phyloP scores from a whole-genome alignment of 2,329 filamentous ascomycete species.

The Fusarium transvaalense region DNA sequence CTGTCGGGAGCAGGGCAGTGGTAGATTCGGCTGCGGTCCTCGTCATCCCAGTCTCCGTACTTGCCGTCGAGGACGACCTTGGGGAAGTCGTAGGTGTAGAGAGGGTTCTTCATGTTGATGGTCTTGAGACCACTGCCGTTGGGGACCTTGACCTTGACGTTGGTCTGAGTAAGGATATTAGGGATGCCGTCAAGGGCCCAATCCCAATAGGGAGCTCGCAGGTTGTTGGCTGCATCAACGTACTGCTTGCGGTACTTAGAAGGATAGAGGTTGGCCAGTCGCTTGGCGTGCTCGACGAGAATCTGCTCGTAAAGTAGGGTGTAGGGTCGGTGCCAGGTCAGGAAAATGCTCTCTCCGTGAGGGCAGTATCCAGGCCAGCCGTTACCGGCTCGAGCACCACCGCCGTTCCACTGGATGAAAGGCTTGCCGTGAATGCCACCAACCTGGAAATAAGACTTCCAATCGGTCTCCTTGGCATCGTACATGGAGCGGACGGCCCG shows the following conservation, averaged over 20 bases:
- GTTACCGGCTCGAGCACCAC: conserved; percentile 49
- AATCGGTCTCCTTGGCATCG: conserved; percentile 55
- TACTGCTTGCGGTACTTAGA: conserved; percentile 54
- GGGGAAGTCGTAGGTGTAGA: conserved; percentile 65
- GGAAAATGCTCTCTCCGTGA: conserved; percentile 63
- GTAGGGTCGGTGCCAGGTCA: conserved; percentile 69
- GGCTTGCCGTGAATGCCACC: conserved; percentile 62
- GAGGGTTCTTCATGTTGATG: conserved; percentile 62
- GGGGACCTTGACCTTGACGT: conserved; percentile 58
- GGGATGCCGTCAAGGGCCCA: conserved; percentile 64
- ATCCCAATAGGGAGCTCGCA: conserved; percentile 68
- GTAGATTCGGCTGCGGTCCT: conserved; percentile 54
- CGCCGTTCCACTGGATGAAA: conserved; percentile 58
- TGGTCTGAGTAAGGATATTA: conserved; percentile 52
- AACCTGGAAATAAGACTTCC: conserved; percentile 64
- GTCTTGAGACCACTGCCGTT: conserved; percentile 48
- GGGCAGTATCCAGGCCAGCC: conserved; percentile 61
- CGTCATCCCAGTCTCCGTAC: conserved; percentile 54
- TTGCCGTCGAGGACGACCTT: conserved; percentile 53
- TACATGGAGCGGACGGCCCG: conserved; percentile 61
- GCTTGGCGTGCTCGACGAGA: conserved; percentile 60
- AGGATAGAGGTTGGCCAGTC: conserved; percentile 61
- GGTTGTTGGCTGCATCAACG: conserved; percentile 58
- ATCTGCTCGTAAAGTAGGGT: conserved; percentile 69
- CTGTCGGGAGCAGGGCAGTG: conserved; percentile 55